A percentile compares a stretch with the other conserved stretches of the same genome.
Evolutionary conservation across 2,329 filamentous ascomycete genomes (phyloP).

Genomic region (Pseudocercospora cruenta): DNA sequence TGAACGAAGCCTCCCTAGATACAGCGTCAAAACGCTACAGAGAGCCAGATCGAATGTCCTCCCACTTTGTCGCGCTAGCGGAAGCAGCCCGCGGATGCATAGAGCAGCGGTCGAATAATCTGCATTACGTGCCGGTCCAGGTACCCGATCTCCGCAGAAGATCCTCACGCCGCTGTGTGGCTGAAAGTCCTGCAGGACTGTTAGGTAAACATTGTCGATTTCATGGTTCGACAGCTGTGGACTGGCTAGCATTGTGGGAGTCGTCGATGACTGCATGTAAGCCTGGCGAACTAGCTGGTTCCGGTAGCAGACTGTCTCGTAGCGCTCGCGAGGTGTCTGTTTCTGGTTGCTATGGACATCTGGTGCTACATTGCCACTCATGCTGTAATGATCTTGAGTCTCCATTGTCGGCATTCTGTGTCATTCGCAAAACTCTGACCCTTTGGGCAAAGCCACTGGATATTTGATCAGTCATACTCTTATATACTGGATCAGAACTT

Average conservation of each 20-base stretch:
- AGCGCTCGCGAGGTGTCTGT: not conserved
- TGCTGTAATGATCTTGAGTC: not conserved
- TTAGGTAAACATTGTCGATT: not conserved
- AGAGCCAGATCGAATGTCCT: conserved; percentile 1
- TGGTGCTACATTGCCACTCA: not conserved
- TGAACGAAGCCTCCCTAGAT: not conserved
- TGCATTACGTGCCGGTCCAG: not conserved
- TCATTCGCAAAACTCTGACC: not conserved
- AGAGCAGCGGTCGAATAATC: conserved; percentile 1
- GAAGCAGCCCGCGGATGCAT: not conserved
- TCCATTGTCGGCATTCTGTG: not conserved
- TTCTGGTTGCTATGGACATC: not conserved
- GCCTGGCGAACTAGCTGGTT: not conserved
- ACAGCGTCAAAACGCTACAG: not conserved
- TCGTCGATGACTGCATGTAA: not conserved
- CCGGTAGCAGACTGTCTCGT: not conserved
- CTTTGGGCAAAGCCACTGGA: not conserved
- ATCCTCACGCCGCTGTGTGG: not conserved
- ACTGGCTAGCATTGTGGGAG: not conserved
- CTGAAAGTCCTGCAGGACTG: not conserved
- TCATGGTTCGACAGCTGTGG: not conserved
- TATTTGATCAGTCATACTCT: not conserved
- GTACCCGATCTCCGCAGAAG: conserved; percentile 5
- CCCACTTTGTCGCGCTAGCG: not conserved
- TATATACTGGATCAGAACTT: not conserved